Evolutionary conservation across 1,284 basidiomycete species (phyloP).

Genomic region (Ceratobasidium sp.): DNA sequence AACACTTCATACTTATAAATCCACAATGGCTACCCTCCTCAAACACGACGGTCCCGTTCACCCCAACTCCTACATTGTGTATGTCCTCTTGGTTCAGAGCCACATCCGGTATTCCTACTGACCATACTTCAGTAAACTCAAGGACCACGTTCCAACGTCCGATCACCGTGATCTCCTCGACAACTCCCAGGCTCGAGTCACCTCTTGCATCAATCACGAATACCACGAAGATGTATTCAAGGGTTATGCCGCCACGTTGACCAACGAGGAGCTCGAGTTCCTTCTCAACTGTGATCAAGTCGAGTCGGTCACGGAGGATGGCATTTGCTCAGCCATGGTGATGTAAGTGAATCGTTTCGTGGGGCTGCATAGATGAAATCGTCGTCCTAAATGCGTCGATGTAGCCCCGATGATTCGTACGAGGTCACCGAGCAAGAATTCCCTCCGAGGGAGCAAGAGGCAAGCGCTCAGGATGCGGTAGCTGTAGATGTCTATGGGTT

Average conservation of each 20-base stretch:
- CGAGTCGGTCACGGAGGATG: conserved; percentile 28
- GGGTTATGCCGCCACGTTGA: conserved; percentile 31
- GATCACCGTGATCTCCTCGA: conserved; percentile 18
- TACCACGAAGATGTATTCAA: conserved; percentile 39
- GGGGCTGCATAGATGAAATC: too few relatives aligned
- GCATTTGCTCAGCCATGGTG: neutral
- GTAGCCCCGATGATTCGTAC: neutral
- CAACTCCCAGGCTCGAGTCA: conserved; percentile 23
- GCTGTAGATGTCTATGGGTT: conserved; percentile 13
- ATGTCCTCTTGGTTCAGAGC: neutral
- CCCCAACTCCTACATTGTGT: conserved; percentile 44
- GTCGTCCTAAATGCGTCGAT: neutral
- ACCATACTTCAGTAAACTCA: conserved; percentile 27
- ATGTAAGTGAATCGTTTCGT: too few relatives aligned
- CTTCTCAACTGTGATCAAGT: conserved; percentile 31
- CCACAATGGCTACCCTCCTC: conserved; percentile 38
- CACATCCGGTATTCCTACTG: neutral
- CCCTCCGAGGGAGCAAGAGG: neutral
- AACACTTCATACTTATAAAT: conserved; percentile 17
- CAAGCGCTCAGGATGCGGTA: neutral
- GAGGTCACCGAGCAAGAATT: conserved; percentile 19
- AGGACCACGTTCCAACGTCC: conserved; percentile 33
- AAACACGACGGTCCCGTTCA: conserved; percentile 31
- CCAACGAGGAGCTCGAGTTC: conserved; percentile 18
- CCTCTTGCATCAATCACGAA: neutral